Percentiles rank a stretch among this genome's conserved stretches.
Evolutionary conservation across 192 early-diverging fungal species (phyloP).

Genomic region (Backusella psychrophila): DNA sequence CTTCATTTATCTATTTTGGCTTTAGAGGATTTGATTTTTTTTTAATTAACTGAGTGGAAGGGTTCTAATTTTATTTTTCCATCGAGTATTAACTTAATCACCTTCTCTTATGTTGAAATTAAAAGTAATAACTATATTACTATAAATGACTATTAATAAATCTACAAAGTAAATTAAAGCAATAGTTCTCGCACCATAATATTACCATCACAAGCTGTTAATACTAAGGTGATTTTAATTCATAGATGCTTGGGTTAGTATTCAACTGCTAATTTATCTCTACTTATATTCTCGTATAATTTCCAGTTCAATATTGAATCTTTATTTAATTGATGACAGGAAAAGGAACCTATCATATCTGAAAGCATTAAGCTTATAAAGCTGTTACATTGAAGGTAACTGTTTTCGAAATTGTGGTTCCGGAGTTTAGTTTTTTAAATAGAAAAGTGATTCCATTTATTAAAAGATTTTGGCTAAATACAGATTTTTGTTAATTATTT

Average conservation of each 20-base stretch:
- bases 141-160: neutral
- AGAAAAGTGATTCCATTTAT: neutral
- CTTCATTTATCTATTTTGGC: neutral
- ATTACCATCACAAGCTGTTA: neutral
- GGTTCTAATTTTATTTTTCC: neutral
- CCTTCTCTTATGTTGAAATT: neutral
- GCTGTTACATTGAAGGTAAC: neutral
- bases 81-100: neutral
- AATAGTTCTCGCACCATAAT: neutral
- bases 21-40: neutral
- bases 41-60: neutral
- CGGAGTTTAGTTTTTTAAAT: slow-evolving; percentile 8
- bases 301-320: neutral
- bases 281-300: neutral
- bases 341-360: neutral
- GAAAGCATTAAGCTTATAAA: neutral
- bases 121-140: neutral
- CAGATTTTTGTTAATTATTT: slow-evolving; percentile 2
- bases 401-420: neutral
- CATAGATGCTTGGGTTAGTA: no score
- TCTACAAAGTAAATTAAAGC: neutral
- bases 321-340: neutral
- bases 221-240: neutral
- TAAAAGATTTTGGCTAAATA: slow-evolving; percentile 3
- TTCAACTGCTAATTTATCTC: neutral